Evolutionary conservation across 1,284 basidiomycete genomes (phyloP).

Genomic region (Sanghuangporus baumii): DNA sequence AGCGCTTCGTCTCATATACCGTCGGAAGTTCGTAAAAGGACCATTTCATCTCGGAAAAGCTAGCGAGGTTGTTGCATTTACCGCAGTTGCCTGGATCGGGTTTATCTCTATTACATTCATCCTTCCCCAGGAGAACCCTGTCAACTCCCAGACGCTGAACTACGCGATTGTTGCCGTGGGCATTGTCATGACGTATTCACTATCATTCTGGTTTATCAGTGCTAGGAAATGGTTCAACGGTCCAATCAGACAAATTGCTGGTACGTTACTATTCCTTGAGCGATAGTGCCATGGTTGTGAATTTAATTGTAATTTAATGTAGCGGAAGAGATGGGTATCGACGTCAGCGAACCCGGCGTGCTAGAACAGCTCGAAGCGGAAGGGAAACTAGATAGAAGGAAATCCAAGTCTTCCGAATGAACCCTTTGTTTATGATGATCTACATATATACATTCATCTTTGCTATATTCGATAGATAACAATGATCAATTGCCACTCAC

Average conservation of each 20-base stretch:
- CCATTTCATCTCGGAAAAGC: slow-evolving; percentile 66
- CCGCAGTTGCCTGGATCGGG: slow-evolving; percentile 50
- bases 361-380: slow-evolving; percentile 21
- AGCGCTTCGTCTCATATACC: slow-evolving; percentile 56
- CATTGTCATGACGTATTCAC: slow-evolving; percentile 55
- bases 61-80: slow-evolving; percentile 51
- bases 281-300: neutral
- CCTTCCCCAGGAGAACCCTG: slow-evolving; percentile 62
- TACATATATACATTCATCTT: no score
- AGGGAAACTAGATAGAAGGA: slow-evolving; percentile 12
- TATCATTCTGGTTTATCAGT: slow-evolving; percentile 61
- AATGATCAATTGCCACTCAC: no score
- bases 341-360: slow-evolving; percentile 39
- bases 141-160: slow-evolving; percentile 64
- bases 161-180: slow-evolving; percentile 71
- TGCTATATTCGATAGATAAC: no score
- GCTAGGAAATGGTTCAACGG: slow-evolving; percentile 68
- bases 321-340: slow-evolving; percentile 45
- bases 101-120: slow-evolving; percentile 66
- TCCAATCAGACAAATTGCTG: slow-evolving; percentile 57
- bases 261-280: slow-evolving; percentile 29
- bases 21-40: slow-evolving; percentile 53
- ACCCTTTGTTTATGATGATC: neutral
- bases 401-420: slow-evolving; percentile 3
- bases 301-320: neutral